Conservation (phyloP, 345 rosid species). For the Salix suchowensis region DNA sequence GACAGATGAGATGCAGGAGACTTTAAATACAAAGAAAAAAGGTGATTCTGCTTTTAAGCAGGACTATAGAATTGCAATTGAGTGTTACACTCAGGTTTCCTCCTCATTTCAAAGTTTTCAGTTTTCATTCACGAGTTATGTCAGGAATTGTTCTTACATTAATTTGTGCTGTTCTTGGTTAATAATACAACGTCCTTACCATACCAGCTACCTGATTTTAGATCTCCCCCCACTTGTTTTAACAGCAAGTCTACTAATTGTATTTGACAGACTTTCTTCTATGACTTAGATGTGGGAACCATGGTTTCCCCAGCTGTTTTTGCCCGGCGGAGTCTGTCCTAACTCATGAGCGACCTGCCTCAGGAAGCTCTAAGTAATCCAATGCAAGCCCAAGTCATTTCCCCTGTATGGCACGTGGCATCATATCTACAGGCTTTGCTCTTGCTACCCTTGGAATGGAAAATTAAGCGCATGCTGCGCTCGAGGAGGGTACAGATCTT, state of each 20-base stretch:
- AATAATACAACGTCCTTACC: neutral
- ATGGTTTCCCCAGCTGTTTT: slow-evolving; percentile 82
- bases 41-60: slow-evolving; percentile 85
- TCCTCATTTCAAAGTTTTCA: neutral
- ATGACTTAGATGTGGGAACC: slow-evolving; percentile 56
- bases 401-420: slow-evolving; percentile 83
- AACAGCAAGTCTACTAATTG: neutral
- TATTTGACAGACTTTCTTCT: neutral
- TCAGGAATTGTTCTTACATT: neutral
- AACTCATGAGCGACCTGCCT: slow-evolving; percentile 73
- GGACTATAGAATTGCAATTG: slow-evolving; percentile 61
- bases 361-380: slow-evolving; percentile 77
- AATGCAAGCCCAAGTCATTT: slow-evolving; percentile 81
- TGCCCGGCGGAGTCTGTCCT: slow-evolving; percentile 75
- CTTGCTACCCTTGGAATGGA: slow-evolving; percentile 58
- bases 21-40: slow-evolving; percentile 73
- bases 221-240: neutral
- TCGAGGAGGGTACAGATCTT: slow-evolving; percentile 66
- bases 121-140: neutral
- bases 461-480: slow-evolving; percentile 64
- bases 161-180: neutral
- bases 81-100: slow-evolving; percentile 71
- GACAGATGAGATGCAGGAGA: slow-evolving; percentile 96
- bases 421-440: slow-evolving; percentile 84
- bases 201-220: neutral